Conservation (phyloP, 306 rosid genomes). For the Dicorynia guianensis region DNA sequence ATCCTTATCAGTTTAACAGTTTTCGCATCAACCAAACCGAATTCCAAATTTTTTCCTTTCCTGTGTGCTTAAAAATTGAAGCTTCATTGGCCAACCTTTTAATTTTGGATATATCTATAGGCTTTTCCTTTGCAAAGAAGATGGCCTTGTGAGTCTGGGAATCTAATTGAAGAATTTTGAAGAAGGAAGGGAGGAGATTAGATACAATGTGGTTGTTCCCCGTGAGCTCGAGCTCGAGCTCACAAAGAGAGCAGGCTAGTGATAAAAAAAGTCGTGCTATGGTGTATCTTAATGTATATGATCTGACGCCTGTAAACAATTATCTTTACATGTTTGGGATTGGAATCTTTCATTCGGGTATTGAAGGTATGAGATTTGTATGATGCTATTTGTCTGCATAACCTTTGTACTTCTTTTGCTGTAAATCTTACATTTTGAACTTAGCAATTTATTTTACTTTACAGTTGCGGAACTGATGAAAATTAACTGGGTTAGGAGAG, state of each 20-base stretch:
- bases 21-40: conserved; percentile 1
- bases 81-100: neutral
- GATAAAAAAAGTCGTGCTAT: conserved; percentile 43
- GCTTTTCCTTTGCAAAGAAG: conserved; percentile 43
- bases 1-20: neutral
- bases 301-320: conserved; percentile 88
- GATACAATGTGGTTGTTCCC: conserved; percentile 69
- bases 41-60: conserved; percentile 1
- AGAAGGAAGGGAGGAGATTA: conserved; percentile 40
- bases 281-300: conserved; percentile 89
- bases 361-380: conserved; percentile 67
- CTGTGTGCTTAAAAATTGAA: neutral
- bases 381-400: neutral
- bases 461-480: neutral
- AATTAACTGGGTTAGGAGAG: neutral
- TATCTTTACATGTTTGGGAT: conserved; percentile 84
- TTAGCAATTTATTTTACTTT: neutral
- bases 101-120: conserved; percentile 13
- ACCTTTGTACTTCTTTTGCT: neutral
- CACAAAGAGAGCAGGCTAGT: conserved; percentile 46
- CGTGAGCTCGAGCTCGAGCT: conserved; percentile 42
- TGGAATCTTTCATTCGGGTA: conserved; percentile 92
- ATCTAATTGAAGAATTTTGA: conserved; percentile 35
- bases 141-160: conserved; percentile 50
- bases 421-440: neutral